Conservation (phyloP, 2,329 filamentous ascomycete species). For the Coniochaeta pulveracea region DNA sequence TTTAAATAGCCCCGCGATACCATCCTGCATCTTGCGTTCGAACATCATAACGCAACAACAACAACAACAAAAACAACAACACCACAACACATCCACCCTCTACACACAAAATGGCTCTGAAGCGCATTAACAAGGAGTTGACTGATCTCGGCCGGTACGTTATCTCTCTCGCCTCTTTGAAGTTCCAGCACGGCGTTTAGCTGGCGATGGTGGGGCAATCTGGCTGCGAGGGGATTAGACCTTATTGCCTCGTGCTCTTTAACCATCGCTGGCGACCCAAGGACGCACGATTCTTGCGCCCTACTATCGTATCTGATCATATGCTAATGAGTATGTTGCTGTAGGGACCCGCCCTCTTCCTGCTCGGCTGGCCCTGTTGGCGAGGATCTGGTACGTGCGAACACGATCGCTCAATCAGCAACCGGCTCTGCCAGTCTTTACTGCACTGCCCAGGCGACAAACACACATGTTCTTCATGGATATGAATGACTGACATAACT, state of each 20-base stretch:
- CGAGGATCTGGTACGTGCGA: slow-evolving; percentile 94
- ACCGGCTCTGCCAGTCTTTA: too few species aligned
- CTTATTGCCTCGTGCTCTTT: too few species aligned
- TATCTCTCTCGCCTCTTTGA: slow-evolving; percentile 6
- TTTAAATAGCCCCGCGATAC: slow-evolving; percentile 10
- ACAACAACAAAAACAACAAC: slow-evolving; percentile 9
- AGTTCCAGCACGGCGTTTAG: slow-evolving; percentile 5
- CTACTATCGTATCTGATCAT: neutral
- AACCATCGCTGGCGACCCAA: too few species aligned
- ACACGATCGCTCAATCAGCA: too few species aligned
- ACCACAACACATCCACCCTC: slow-evolving; percentile 10
- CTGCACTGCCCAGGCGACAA: too few species aligned
- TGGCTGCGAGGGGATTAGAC: slow-evolving; percentile 10
- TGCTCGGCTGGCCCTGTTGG: slow-evolving; percentile 96
- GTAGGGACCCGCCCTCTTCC: slow-evolving; percentile 92
- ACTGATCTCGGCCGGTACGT: slow-evolving; percentile 80
- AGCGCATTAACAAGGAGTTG: slow-evolving; percentile 92
- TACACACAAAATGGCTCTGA: slow-evolving; percentile 61
- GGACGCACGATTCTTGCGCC: too few species aligned
- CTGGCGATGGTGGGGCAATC: slow-evolving; percentile 11
- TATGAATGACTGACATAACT: slow-evolving; percentile 11
- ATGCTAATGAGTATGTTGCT: slow-evolving; percentile 18
- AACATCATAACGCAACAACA: slow-evolving; percentile 10
- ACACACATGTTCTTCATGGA: too few species aligned
- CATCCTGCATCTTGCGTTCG: slow-evolving; percentile 4